Conservation (phyloP, 2,329 filamentous ascomycete genomes). For the Gliomastix tumulicola region DNA sequence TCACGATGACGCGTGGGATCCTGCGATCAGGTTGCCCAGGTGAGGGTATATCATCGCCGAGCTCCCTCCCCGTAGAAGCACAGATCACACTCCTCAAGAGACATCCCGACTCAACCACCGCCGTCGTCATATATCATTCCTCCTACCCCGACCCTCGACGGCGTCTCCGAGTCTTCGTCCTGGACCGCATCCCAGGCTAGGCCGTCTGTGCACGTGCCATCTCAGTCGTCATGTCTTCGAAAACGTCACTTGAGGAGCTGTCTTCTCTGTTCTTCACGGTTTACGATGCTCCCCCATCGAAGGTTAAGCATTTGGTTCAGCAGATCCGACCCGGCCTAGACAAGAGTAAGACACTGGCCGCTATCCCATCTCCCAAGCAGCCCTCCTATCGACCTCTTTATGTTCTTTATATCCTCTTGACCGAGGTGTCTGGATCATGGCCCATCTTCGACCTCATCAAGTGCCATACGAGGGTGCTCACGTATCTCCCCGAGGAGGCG, state of each 20-base stretch:
- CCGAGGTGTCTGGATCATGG: conserved; percentile 16
- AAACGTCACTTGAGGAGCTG: conserved; percentile 1
- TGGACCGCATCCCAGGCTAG: too few species aligned
- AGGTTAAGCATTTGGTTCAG: conserved; percentile 10
- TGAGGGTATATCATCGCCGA: too few species aligned
- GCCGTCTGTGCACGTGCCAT: too few species aligned
- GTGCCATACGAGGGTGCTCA: conserved; percentile 25
- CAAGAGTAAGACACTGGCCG: conserved; percentile 11
- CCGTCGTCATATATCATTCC: too few species aligned
- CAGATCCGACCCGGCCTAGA: conserved; percentile 6
- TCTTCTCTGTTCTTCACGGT: conserved; percentile 9
- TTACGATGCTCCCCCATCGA: conserved; percentile 9
- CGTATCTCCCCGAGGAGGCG: conserved; percentile 23
- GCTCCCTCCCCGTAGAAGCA: too few species aligned
- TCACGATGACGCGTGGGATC: too few species aligned
- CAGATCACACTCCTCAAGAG: too few species aligned
- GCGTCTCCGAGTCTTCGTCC: too few species aligned
- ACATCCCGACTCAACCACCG: too few species aligned
- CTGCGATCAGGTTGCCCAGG: too few species aligned
- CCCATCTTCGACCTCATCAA: conserved; percentile 19
- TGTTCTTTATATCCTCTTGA: conserved; percentile 14
- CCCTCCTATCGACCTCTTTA: conserved; percentile 15
- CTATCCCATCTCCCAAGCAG: conserved; percentile 9
- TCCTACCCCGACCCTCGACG: too few species aligned
- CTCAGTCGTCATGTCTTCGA: conserved; percentile 1